Evolutionary conservation across 352 stramenopile genomes (phyloP), one percentile per base, ranked within the genome.

Genomic region (Phytopythium montanum): DNA sequence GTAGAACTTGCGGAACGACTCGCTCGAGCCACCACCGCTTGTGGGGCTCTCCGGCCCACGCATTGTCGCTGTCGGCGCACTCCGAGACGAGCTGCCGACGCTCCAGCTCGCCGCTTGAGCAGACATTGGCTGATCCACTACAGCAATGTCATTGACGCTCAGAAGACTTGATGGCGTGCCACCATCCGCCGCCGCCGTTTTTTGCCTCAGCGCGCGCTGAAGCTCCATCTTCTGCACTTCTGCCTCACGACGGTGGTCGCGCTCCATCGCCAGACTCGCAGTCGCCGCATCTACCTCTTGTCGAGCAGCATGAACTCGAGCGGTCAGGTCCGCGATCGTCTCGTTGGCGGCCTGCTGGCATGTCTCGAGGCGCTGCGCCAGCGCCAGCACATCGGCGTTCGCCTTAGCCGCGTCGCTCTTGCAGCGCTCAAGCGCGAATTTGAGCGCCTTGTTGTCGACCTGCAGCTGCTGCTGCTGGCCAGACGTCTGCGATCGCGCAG

Each of bases 141-240:
- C 3, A 10, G 44, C 21, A 0, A 38, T 10, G 12, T 19, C 48
- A 25, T 9, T 31, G 18, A 28, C n/a, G 5, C 0, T 14, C 10
- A n/a, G 10, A 5, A 26, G 0, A 29, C 14, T 25, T 18, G 28
- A 19, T 3, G 16, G 25, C 16, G 46, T 18, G 38, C 5, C 25
- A 2, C 19, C 18, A 16, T 52, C 31, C 14, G 33, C 18, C 1
- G 29, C 6, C 23, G 23, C 48, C 26, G 26, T 52, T 44, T 70
- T 66, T 34, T 87, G 77, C 18, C 77, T 58, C 29, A 87, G 28
- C 18, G 61, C 34, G 0, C 77, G 72, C 48, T 88, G 77, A 0
- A 92, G 64, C 45, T 87, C 78, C 60, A 77, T 76, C 54, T 83
- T 86, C 36, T 85, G 69, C 9, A 85, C 74, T 54, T 90, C 79